A percentile compares a stretch with the other conserved stretches of the same genome.
Evolutionary conservation across 192 early-diverging fungal species (phyloP).

Genomic region (Gorgonomyces haynaldii): DNA sequence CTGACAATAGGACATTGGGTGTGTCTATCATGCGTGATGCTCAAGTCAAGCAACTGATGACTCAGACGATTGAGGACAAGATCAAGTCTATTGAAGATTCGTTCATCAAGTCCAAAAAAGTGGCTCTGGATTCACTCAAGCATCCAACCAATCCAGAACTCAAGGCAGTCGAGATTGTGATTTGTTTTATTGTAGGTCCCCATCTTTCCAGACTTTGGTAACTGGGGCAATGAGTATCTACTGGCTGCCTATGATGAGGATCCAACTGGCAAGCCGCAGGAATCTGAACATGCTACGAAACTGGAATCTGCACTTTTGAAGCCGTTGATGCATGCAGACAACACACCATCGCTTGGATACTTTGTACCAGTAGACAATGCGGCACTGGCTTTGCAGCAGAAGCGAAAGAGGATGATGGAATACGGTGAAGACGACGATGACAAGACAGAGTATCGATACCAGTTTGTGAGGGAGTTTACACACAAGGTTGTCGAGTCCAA

Average conservation of each 20-base stretch:
- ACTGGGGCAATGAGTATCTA: constrained; percentile 11
- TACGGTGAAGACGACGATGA: background rate
- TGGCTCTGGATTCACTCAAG: constrained; percentile 7
- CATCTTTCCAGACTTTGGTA: constrained; percentile 23
- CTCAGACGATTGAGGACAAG: constrained; percentile 5
- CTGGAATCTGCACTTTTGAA: constrained; percentile 4
- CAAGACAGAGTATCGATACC: constrained; percentile 1
- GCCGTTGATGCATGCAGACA: too few species aligned
- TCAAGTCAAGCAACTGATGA: background rate
- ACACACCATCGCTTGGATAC: constrained; percentile 1
- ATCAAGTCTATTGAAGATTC: constrained; percentile 11
- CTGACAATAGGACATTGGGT: background rate
- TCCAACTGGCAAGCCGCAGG: constrained; percentile 6
- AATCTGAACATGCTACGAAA: too few species aligned
- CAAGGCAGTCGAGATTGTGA: constrained; percentile 15
- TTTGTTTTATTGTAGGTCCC: too few species aligned
- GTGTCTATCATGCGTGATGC: constrained; percentile 4
- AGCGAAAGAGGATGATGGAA: constrained; percentile 3
- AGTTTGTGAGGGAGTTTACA: background rate
- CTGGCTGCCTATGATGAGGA: constrained; percentile 20
- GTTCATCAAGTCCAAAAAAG: constrained; percentile 11
- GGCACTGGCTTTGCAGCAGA: background rate
- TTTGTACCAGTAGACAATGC: background rate
- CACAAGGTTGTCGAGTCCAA: background rate
- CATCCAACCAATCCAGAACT: constrained; percentile 21